phyloP scores from a whole-genome alignment of 257 asterid genomes.

The Haberlea rhodopensis region DNA sequence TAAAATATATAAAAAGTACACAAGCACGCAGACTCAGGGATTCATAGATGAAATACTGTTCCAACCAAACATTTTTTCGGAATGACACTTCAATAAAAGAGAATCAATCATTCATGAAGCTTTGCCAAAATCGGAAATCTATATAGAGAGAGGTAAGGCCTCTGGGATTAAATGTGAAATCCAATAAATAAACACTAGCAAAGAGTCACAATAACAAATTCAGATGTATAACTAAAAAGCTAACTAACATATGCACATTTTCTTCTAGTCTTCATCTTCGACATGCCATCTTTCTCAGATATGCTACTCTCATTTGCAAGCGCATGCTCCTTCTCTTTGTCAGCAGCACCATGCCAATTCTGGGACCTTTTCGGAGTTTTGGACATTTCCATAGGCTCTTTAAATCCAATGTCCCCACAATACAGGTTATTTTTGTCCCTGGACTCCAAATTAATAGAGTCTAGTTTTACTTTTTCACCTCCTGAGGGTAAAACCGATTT shows the following conservation, averaged over 20 bases:
- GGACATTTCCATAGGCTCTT: too few species aligned
- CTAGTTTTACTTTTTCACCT: constrained; percentile 17
- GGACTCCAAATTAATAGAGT: constrained; percentile 20
- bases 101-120: background rate
- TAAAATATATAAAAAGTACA: background rate
- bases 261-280: constrained; percentile 34
- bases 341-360: constrained; percentile 20
- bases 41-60: too few species aligned
- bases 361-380: constrained; percentile 24
- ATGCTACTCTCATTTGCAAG: too few species aligned
- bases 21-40: background rate
- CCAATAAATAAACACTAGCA: background rate
- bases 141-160: background rate
- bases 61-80: too few species aligned
- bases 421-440: constrained; percentile 13
- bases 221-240: constrained; percentile 23
- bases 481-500: constrained; percentile 10
- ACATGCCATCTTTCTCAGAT: too few species aligned
- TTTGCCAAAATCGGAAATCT: constrained; percentile 2
- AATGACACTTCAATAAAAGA: background rate
- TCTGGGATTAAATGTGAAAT: background rate
- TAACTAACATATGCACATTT: constrained; percentile 39
- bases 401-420: constrained; percentile 20
- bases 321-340: too few species aligned
- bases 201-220: background rate